These are phyloP conservation scores for Backusella westeae DNA, from an alignment of 192 early-diverging fungal genomes.

Conservation along the genomic window DNA sequence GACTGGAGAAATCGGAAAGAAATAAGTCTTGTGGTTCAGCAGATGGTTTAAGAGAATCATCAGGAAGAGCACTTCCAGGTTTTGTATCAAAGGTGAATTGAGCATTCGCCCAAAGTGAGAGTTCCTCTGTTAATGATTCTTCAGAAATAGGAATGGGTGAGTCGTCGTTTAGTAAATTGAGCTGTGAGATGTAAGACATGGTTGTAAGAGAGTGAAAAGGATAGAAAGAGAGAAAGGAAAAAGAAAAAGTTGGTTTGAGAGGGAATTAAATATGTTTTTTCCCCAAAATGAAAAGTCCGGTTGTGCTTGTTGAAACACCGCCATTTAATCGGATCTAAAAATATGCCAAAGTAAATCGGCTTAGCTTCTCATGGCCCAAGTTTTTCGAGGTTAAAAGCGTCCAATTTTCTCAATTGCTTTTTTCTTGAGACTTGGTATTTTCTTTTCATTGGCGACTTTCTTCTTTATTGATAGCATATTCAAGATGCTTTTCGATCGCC, in stretches of 20 bases:
- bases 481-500: too few relatives aligned
- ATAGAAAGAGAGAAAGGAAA: neutral
- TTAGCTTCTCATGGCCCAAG: neutral
- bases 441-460: too few relatives aligned
- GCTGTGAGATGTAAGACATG: slow-evolving; percentile 32
- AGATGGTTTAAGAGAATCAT: slow-evolving; percentile 20
- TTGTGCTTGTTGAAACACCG: neutral
- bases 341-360: neutral
- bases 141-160: slow-evolving; percentile 39
- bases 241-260: neutral
- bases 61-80: slow-evolving; percentile 44
- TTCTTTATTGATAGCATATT: too few relatives aligned
- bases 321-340: neutral
- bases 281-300: slow-evolving; percentile 1
- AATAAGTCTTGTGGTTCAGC: neutral
- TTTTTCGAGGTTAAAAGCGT: neutral
- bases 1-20: neutral
- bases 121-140: slow-evolving; percentile 65
- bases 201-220: neutral
- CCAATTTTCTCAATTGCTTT: neutral
- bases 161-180: slow-evolving; percentile 29
- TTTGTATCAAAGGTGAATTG: slow-evolving; percentile 69
- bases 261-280: slow-evolving; percentile 10
- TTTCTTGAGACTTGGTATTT: too few relatives aligned
- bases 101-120: slow-evolving; percentile 70